Percentiles rank a stretch among this genome's conserved stretches.
These are phyloP conservation scores for Solanum sejunctum DNA, from an alignment of 257 asterid species.

Conservation along the genomic window DNA sequence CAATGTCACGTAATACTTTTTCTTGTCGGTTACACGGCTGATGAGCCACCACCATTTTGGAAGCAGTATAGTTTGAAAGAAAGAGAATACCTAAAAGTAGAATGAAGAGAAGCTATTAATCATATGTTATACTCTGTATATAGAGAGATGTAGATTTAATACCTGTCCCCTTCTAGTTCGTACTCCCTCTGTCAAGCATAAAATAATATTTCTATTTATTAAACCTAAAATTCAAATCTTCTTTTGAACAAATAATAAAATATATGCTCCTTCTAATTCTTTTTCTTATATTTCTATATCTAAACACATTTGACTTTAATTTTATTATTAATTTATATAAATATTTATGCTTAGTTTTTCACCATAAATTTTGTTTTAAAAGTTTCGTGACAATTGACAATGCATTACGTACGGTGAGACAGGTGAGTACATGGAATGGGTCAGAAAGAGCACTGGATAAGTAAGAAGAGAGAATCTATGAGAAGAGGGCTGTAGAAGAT, in stretches of 20 bases:
- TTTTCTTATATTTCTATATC: background rate
- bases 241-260: too few species aligned
- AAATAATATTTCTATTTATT: background rate
- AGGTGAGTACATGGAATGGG: background rate
- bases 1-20: slow-evolving; percentile 23
- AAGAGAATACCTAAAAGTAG: background rate
- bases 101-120: background rate
- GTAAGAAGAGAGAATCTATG: background rate
- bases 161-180: background rate
- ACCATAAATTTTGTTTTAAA: background rate
- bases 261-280: too few species aligned
- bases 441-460: background rate
- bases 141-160: background rate
- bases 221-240: background rate
- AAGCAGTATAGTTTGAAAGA: background rate
- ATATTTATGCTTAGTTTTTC: background rate
- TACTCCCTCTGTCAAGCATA: background rate
- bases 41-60: slow-evolving; percentile 17
- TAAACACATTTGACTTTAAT: background rate
- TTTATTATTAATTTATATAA: background rate
- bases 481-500: background rate
- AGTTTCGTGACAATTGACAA: background rate
- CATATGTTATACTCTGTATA: background rate
- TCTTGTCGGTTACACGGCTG: slow-evolving; percentile 11
- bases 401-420: background rate